Evolutionary conservation across 257 asterid species (phyloP), one percentile per base, ranked within the genome.

Genomic region (Cynanchum wilfordii): DNA sequence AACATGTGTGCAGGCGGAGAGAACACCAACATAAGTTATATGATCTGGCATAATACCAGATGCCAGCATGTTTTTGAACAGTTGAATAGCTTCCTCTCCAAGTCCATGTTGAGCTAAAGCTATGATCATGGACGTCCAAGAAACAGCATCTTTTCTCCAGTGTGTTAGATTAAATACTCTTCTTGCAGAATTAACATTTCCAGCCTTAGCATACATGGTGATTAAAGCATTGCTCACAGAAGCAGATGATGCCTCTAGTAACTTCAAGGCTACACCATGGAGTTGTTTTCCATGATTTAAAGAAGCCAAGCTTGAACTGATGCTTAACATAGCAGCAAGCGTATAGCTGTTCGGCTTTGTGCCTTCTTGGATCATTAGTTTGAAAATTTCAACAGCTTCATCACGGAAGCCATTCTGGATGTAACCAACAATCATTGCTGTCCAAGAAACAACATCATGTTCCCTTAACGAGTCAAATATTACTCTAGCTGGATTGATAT

Each of bases 401-500:
- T 79, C 77, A 24, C 76, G 77, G 59, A 74, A 75, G 29, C 96
- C 91, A 73, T 93, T 86, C 70, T 90, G 96, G 10, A 79, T 82
- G 57, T 82, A 93, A 60, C 97, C 97, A 15, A 89, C 98, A 25
- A 93, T 81, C 96, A 90, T 90, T 49, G 97, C 97, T 1, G 98
- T 93, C 93, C 96, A 93, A 25, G 90, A 85, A 75, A 93, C 91
- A 68, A 93, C 97, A 83, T 93, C 97, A 33, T 89, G 89, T 50
- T 87, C 83, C 42, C 64, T 59, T 82, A 91, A 80, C 33, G 85
- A 79, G 78, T 93, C 84, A 64, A 93, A 93, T 38, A 93, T 89
- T 82, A 81, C 62, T 83, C 93, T 84, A 20, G 97, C 96, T n/a
- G 98, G 89, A 82, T 73, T 60, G 60, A 90, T 73, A 82, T 93